Evolutionary conservation across 257 asterid species (phyloP), one percentile per base, ranked within the genome.

Genomic region (Rhazya stricta): DNA sequence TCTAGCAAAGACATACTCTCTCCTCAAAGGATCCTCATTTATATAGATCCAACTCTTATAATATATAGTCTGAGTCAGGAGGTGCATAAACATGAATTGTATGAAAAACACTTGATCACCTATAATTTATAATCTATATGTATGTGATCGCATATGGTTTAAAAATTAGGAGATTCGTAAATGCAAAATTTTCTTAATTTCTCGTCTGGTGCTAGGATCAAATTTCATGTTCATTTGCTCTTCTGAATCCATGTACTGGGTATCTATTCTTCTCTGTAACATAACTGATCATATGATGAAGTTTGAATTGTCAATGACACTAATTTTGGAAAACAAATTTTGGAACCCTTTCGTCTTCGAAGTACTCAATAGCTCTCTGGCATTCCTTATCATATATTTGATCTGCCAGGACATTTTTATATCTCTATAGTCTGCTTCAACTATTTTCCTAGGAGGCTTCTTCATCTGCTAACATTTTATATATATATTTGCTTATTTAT

Each of bases 391-490:
- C 29, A 8, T 23, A 23, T 23, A 16, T 36, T 8, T 15, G 30
- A 42, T 30, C 51, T 37, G 23, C 27, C 29, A 18, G 19, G 19
- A 43, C 53, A 46, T 6, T 46, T 25, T 18, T 29, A 29, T 7
- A 16, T 68, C 15, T 61, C n/a, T 21, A 21, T 62, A 27, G 36
- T 27, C 39, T 36, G 7, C 46, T 34, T 63, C 69, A 37, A 19
- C 43, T 51, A 70, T 48, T 46, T 70, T 70, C 39, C 45, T 23
- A 16, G 23, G 73, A 43, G 9, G 73, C 41, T 45, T 39, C 54
- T 69, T 68, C 15, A 69, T 69, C n/a, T 27, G 37, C 73, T 69
- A 25, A 39, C 42, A n/a, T n/a, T n/a, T n/a, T n/a, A n/a, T n/a
- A n/a, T n/a, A n/a, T n/a, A n/a, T n/a, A n/a, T 57, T 1, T 16